Base-by-base conservation (phyloP, 495 filamentous ascomycete genomes). In the Terfezia claveryi region DNA sequence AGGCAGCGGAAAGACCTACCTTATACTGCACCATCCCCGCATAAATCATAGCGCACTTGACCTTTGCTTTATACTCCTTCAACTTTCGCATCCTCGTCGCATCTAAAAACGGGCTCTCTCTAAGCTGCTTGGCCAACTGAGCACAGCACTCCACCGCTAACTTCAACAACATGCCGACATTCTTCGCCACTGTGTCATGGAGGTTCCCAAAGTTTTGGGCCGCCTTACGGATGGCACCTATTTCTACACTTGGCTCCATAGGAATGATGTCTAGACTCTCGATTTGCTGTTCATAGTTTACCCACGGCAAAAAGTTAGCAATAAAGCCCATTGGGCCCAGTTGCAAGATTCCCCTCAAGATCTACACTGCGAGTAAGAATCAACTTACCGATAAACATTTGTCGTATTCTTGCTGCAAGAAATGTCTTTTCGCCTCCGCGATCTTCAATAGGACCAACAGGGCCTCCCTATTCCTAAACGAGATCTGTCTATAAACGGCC, bases 21-120 rank as follows among this genome's bases (percentile, higher is more conserved):
- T 88, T 80, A 68, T 93, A 98, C 65, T 85, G 80, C 61, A 98
- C 77, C 74, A 94, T 80, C 32, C 91, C 88, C 12, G 89, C 89
- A 71, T 94, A 98, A 37, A 92, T 80, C 74, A 89, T 92, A 55
- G 94, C 66, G 69, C 94, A 91, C 63, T 83, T 82, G 52, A 80
- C 85, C 64, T 79, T 82, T 61, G 80, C 75, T 67, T 82, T 76
- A 60, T 93, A 69, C 60, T 80, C 71, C 44, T 80, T 78, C 20
- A 80, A 74, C 68, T 91, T 76, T 55, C 75, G 73, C 55, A 76
- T 73, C 59, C 79, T 80, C 57, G 79, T 80, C 54, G 80, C 80
- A 62, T 85, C 87, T 53, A 80, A 82, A 64, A 79, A 95, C 57
- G 76, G 72, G 23, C 77, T 75, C 41, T 68, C 73, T 55, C 70